Percentiles rank a stretch among this genome's conserved stretches.
Conservation (phyloP, 2,329 filamentous ascomycete genomes). For the Aspergillus brasiliensis region DNA sequence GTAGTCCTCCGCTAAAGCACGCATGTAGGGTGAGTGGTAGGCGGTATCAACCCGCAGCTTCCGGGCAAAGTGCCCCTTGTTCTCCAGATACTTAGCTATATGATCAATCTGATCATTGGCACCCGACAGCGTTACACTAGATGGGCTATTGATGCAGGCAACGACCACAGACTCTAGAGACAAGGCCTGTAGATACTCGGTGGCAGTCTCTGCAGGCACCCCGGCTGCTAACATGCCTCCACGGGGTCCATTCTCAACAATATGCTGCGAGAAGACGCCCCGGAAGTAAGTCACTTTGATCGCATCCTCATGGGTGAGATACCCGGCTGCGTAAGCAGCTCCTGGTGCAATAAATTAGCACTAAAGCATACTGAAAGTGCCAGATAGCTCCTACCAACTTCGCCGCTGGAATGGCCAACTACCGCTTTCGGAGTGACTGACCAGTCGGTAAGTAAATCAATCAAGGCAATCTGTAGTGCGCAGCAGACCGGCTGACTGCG, state of each 20-base stretch:
- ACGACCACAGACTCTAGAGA: not conserved
- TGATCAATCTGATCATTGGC: slow-evolving; percentile 51
- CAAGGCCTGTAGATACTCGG: not conserved
- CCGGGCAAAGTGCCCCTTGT: slow-evolving; percentile 4
- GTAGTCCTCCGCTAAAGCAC: not conserved
- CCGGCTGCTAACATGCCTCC: slow-evolving; percentile 24
- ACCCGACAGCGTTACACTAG: slow-evolving; percentile 50
- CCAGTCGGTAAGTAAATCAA: slow-evolving; percentile 26
- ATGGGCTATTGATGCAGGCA: not conserved
- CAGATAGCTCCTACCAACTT: slow-evolving; percentile 22
- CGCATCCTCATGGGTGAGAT: slow-evolving; percentile 22
- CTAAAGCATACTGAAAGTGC: too few relatives aligned
- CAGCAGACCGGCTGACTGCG: slow-evolving; percentile 28
- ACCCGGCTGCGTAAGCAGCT: slow-evolving; percentile 30
- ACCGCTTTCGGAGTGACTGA: slow-evolving; percentile 22
- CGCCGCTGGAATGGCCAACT: slow-evolving; percentile 34
- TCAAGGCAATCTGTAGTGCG: slow-evolving; percentile 31
- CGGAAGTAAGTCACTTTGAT: slow-evolving; percentile 28
- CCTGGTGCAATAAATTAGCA: slow-evolving; percentile 9
- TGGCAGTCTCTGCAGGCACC: not conserved
- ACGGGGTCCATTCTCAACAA: slow-evolving; percentile 14
- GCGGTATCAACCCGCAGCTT: not conserved
- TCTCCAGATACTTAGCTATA: slow-evolving; percentile 48
- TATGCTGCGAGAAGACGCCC: slow-evolving; percentile 19
- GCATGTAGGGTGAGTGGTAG: not conserved